phyloP scores from a whole-genome alignment of 2,329 filamentous ascomycete genomes.

The Aspergillus fumigatiaffinis region DNA sequence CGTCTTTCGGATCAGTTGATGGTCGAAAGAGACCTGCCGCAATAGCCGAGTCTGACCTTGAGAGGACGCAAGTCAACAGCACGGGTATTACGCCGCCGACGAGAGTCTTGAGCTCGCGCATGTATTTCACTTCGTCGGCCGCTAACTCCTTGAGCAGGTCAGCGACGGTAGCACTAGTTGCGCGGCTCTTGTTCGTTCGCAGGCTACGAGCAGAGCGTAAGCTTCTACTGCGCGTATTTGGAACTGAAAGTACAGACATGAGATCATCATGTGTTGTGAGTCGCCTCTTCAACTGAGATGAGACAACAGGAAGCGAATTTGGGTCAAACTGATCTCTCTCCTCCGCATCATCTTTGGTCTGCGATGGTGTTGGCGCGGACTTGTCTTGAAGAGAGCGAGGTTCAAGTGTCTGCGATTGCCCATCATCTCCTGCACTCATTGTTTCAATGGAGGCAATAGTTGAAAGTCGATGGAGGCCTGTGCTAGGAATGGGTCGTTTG shows the following conservation, averaged over 20 bases:
- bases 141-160: conserved; percentile 77
- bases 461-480: conserved; percentile 52
- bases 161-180: conserved; percentile 64
- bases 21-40: conserved; percentile 65
- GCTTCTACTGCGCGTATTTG: conserved; percentile 60
- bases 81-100: conserved; percentile 96
- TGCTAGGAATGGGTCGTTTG: conserved; percentile 48
- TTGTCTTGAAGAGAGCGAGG: conserved; percentile 26
- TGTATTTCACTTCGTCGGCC: conserved; percentile 82
- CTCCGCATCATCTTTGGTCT: conserved; percentile 33
- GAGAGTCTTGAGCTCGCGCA: conserved; percentile 83
- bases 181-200: conserved; percentile 65
- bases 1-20: conserved; percentile 50
- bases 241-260: conserved; percentile 80
- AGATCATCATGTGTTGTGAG: conserved; percentile 91
- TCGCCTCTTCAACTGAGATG: conserved; percentile 60
- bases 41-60: conserved; percentile 61
- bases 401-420: conserved; percentile 10
- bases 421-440: conserved; percentile 33
- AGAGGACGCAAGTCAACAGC: conserved; percentile 77
- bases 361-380: conserved; percentile 2
- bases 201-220: conserved; percentile 75
- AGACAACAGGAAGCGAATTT: conserved; percentile 44
- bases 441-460: conserved; percentile 58
- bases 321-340: conserved; percentile 45